Conservation (phyloP, 2,329 filamentous ascomycete genomes). For the Cordyceps militaris region DNA sequence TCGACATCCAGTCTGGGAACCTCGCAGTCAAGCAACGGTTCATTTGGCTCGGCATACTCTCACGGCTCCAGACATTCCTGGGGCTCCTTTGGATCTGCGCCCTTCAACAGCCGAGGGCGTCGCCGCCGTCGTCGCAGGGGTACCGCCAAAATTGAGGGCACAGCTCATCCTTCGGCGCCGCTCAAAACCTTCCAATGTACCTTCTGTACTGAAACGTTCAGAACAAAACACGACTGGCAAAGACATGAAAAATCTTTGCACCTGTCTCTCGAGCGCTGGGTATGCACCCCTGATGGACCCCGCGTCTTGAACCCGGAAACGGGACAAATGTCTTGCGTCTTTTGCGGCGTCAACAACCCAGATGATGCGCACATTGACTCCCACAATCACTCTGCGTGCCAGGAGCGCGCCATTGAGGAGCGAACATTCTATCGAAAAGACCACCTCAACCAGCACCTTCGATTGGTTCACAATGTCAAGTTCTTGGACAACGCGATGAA, state of each 20-base stretch:
- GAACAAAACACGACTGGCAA: constrained; percentile 64
- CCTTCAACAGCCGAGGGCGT: constrained; percentile 37
- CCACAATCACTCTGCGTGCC: constrained; percentile 58
- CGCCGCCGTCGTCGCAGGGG: constrained; percentile 43
- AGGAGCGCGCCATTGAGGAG: constrained; percentile 55
- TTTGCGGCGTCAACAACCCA: constrained; percentile 51
- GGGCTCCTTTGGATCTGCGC: constrained; percentile 41
- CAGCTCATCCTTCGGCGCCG: constrained; percentile 31
- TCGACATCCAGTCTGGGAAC: constrained; percentile 55
- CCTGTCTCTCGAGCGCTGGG: constrained; percentile 58
- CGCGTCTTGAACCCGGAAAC: constrained; percentile 51
- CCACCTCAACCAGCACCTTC: constrained; percentile 58
- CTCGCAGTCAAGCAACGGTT: constrained; percentile 52
- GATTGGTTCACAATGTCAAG: constrained; percentile 57
- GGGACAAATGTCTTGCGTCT: constrained; percentile 50
- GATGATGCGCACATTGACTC: constrained; percentile 48
- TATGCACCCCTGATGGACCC: constrained; percentile 53
- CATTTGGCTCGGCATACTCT: constrained; percentile 53
- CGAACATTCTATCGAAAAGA: constrained; percentile 62
- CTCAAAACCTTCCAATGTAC: constrained; percentile 59
- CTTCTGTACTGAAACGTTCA: constrained; percentile 61
- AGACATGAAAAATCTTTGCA: constrained; percentile 63
- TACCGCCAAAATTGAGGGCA: constrained; percentile 30
- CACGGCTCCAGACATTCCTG: constrained; percentile 51
- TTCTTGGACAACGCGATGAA: constrained; percentile 58